Evolutionary conservation across 2,329 filamentous ascomycete species (phyloP), one percentile per base, ranked within the genome.

Genomic region (Colletotrichum abscissum): DNA sequence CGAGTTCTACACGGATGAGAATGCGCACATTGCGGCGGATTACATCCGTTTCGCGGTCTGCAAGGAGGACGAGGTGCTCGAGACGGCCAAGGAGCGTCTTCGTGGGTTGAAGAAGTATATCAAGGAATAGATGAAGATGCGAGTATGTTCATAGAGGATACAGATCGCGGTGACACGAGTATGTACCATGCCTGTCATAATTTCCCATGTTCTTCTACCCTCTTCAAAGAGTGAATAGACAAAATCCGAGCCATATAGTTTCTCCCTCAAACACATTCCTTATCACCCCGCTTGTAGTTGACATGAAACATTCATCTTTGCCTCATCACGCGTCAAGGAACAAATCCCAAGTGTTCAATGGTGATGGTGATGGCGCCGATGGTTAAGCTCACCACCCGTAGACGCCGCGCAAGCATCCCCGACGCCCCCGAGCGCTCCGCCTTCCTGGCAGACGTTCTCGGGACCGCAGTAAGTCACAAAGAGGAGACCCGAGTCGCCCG

Each of bases 41-140:
- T 99, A 97, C 85, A 88, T 99, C 79, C 89, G 97, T 28, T 98
- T 98, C 81, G 97, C 97, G 0, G 95, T 99, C 1, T 99, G 97
- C 86, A 99, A 99, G 87, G 91, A 96, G 42, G 95, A 99, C 80
- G 90, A 94, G 56, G 91, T 98, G 49, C 84, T 97, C 26, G 93
- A 95, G 81, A 89, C 89, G 67, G 94, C 94, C 2, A 96, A 96
- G 87, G 90, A 93, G 81, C 86, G 93, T 73, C 83, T 97, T 77
- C 87, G 92, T 74, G 92, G 91, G 0, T 77, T 95, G 83, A 94
- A 90, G 87, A 91, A 92, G 84, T 95, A 92, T 77, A 93, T 95
- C 12, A 66, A 75, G 55, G 67, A 69, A 42, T 74, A 69, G 54
- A 72, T 12, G 26, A 26, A 26, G 26, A 26, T 26, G 26, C 26